Evolutionary conservation across 2,329 filamentous ascomycete genomes (phyloP), one percentile per base, ranked within the genome.

Genomic region (Trichoderma endophyticum): DNA sequence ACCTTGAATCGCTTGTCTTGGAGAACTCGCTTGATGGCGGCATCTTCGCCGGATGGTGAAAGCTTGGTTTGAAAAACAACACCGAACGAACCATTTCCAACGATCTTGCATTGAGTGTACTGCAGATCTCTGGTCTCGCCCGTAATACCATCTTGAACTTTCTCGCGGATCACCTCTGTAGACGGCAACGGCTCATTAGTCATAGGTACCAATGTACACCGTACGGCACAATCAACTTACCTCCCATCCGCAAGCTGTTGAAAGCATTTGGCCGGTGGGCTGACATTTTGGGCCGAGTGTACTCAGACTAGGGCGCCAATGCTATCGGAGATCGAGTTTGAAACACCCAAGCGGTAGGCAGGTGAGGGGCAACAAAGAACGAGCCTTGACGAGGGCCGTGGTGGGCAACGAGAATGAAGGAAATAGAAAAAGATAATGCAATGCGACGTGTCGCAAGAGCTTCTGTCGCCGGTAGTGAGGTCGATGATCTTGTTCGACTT

Each of bases 1-100:
- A 97, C 96, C 93, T 99, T 99, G 91, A 99, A 99, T 81, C 96
- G 91, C 88, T 99, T 99, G 88, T 99, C 96, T 81, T 99, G 96
- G 72, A 99, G 89, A 73, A 99, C 96, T 78, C 96, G 92, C 88
- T 99, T 99, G 87, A 99, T 99, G 81, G 96, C 96, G 69, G 96
- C 96, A 85, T 99, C 96, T 83, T 99, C 96, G 75, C 95, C 95
- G 75, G 93, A 96, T n/a, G 96, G 96, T 73, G 95, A 95, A 79
- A 99, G 89, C 86, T 98, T 98, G 72, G 96, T 99, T 86, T 99
- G 96, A 83, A 99, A 99, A 75, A 99, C 96, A 65, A 99, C 95
- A 76, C 96, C 96, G 78, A 99, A 99, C 43, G 95, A 98, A 77
- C 96, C 96, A 85, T 99, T 99, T 82, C 96, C 96, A 63, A 99